Evolutionary conservation across 805 yeast species (phyloP), one percentile per base, ranked within the genome.

Genomic region (Candida incommunis): DNA sequence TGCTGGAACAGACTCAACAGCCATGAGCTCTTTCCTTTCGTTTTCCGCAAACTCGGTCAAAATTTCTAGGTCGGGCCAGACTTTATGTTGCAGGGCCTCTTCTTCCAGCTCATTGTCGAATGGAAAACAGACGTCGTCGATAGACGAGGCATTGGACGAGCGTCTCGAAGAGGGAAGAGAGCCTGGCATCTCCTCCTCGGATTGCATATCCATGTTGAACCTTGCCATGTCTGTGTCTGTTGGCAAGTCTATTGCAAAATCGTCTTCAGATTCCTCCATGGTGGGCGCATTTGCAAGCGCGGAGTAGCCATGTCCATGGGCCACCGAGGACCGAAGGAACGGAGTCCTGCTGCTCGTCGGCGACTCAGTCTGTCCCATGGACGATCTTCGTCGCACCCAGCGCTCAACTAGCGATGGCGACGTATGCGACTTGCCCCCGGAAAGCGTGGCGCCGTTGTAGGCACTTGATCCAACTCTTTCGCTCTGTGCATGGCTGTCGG

Each of bases 101-200:
- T 49, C 49, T 15, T 48, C 55, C 27, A 49, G 49, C 22, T 55
- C 64, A 11, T 51, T 56, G 2, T 80, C 87, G 31, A 87, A 69
- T 0, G 95, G 95, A 60, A 86, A 77, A 57, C 96, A 90, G 22
- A 90, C 98, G 62, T 90, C 98, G 58, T 82, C 88, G 47, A 90
- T 64, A 1, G 95, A 83, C 0, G 94, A 79, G 34, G 76, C 74
- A 34, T 57, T 50, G 29, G 79, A 70, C 34, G 75, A 66, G 48
- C 82, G 68, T 42, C 82, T 72, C 21, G 80, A 71, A 2, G 77
- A 67, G 3, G 86, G 85, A 53, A 78, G 77, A n/a, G 83, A 78
- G 41, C 51, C 52, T 43, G 54, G 50, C 22, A 55, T 47, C 18
- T 46, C 54, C 18, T 47, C 45, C 23, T 50, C 55, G 22, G 41